phyloP scores from a whole-genome alignment of 176 grass and related monocot genomes.

The Rhynchospora pubera region DNA sequence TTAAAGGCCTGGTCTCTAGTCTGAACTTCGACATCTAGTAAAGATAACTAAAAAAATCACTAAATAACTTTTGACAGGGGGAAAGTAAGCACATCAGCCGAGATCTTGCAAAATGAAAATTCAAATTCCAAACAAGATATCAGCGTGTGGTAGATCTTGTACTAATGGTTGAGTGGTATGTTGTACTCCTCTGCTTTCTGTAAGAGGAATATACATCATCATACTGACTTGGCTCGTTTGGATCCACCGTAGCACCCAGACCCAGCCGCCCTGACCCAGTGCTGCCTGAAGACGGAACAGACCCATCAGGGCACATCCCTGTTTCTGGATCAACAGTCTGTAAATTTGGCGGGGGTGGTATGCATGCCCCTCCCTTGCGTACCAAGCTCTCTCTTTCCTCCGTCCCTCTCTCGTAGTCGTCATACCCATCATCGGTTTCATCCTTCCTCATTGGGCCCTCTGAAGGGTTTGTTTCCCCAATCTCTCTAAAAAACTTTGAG shows the following conservation, averaged over 20 bases:
- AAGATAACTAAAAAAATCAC: not conserved
- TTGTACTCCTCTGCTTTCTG: constrained; percentile 89
- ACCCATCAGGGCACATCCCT: constrained; percentile 66
- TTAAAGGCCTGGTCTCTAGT: not conserved
- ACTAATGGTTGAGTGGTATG: constrained; percentile 78
- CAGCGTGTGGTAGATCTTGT: constrained; percentile 40
- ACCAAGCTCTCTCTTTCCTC: constrained; percentile 36
- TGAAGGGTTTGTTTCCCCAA: constrained; percentile 85
- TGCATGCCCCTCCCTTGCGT: constrained; percentile 78
- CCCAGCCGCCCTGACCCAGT: constrained; percentile 45
- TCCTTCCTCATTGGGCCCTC: constrained; percentile 62
- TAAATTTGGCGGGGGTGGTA: constrained; percentile 73
- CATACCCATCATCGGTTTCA: constrained; percentile 43
- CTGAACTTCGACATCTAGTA: not conserved
- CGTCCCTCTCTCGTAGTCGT: constrained; percentile 39
- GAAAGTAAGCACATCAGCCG: not conserved
- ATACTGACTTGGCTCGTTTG: constrained; percentile 62
- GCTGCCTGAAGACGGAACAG: constrained; percentile 35
- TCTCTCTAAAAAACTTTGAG: constrained; percentile 86
- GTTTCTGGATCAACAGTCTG: constrained; percentile 62
- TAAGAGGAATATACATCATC: constrained; percentile 90
- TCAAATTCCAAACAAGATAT: constrained; percentile 7
- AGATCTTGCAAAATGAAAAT: not conserved
- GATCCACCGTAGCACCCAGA: constrained; percentile 58
- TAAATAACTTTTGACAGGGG: not conserved